Base-by-base conservation (phyloP, 1,139 yeast species). In the Yamadazyma mexicana region DNA sequence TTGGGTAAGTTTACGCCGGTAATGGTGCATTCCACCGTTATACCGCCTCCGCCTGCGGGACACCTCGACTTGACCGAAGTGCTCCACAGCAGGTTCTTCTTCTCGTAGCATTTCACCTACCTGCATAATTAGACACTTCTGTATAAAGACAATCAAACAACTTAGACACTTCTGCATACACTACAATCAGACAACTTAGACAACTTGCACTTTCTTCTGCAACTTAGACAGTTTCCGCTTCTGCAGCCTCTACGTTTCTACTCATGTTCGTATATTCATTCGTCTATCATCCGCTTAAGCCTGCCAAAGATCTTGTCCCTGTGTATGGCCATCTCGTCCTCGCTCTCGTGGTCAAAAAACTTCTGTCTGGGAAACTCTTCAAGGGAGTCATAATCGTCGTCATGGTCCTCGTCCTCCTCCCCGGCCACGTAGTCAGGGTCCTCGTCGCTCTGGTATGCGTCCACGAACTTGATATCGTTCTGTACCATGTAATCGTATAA, bases 251-350 rank as follows among this genome's bases (percentile, higher is more conserved):
- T n/a, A n/a, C n/a, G n/a, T n/a, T n/a, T n/a, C n/a, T n/a, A n/a
- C n/a, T n/a, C n/a, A n/a, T n/a, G n/a, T n/a, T n/a, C n/a, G n/a
- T n/a, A n/a, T n/a, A n/a, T n/a, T n/a, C n/a, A n/a, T n/a, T 55
- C 55, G 31, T 58, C 49, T 24, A 69, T 61, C 83, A 79, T 75
- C 30, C 59, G 60, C 48, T 82, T 77, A 24, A 83, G 56, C 43
- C 64, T 67, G 1, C 79, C 79, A 56, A 83, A 82, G 3, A 83
- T 81, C 40, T 59, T 66, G 47, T 83, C 89, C 39, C 89, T 60
- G 51, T 82, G 83, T 2, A 72, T 67, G 0, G 87, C 87, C 49
- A 81, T 37, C 6, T 79, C 81, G 49, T 81, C 83, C 24, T 79
- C 78, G 29, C 63, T 67, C 39, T 82, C 88, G 5, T 62, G 57